Conservation (phyloP, 1,284 basidiomycete genomes). For the Anthracocystis panici-leucophaei region DNA sequence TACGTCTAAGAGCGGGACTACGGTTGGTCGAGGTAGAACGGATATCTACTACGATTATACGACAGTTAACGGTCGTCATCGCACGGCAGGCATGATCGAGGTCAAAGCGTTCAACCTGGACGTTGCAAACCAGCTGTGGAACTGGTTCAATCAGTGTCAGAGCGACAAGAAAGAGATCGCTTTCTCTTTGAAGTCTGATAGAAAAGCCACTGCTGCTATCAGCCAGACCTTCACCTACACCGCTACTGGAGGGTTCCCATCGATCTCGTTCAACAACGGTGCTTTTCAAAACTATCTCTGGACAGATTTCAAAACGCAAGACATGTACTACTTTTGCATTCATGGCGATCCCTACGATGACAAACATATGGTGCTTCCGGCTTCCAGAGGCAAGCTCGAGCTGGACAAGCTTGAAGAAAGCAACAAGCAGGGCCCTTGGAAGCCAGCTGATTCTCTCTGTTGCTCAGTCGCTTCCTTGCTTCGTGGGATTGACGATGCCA, state of each 20-base stretch:
- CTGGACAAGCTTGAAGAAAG: neutral
- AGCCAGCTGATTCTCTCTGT: no score
- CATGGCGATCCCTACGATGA: neutral
- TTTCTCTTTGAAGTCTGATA: neutral
- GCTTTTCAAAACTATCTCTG: neutral
- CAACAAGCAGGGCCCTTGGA: neutral
- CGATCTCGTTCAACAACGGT: neutral
- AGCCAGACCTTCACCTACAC: neutral
- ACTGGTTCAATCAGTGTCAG: neutral
- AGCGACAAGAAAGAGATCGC: neutral
- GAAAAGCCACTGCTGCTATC: neutral
- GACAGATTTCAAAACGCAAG: neutral
- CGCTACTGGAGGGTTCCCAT: neutral
- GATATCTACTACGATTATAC: no score
- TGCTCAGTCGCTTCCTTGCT: no score
- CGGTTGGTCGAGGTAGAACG: no score
- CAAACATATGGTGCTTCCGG: neutral
- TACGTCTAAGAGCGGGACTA: no score
- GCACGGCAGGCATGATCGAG: neutral
- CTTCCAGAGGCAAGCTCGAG: neutral
- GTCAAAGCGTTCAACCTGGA: neutral
- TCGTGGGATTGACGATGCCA: no score
- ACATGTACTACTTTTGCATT: neutral
- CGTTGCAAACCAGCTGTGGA: neutral
- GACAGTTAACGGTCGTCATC: no score